Conservation (phyloP, 768 basidiomycete genomes). For the Boletus eberwhitei region DNA sequence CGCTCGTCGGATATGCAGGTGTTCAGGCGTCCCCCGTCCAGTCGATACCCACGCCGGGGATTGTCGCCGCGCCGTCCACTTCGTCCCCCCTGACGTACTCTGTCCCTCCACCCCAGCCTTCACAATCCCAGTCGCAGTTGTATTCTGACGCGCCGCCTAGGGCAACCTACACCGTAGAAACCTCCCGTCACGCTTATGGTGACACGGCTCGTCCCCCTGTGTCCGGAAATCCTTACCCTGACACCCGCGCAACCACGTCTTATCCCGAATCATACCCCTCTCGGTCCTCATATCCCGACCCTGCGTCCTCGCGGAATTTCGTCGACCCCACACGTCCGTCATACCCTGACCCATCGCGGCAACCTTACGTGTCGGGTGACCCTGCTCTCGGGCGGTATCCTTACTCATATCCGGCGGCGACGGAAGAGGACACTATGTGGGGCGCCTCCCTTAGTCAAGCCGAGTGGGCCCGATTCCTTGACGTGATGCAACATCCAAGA, state of each 20-base stretch:
- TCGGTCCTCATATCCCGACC: slow-evolving; percentile 25
- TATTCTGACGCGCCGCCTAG: slow-evolving; percentile 25
- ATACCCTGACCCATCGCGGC: slow-evolving; percentile 28
- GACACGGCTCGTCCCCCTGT: slow-evolving; percentile 18
- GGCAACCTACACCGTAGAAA: slow-evolving; percentile 17
- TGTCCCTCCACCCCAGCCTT: slow-evolving; percentile 16
- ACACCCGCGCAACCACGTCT: slow-evolving; percentile 19
- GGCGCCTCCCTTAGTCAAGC: slow-evolving; percentile 72
- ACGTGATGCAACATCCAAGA: slow-evolving; percentile 54
- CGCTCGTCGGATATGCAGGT: slow-evolving; percentile 25
- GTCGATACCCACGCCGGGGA: slow-evolving; percentile 18
- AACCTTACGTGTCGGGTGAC: slow-evolving; percentile 25
- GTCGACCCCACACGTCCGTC: slow-evolving; percentile 20
- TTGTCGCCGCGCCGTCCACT: slow-evolving; percentile 18
- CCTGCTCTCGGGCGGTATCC: slow-evolving; percentile 22
- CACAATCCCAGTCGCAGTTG: slow-evolving; percentile 24
- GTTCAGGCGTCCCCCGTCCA: slow-evolving; percentile 23
- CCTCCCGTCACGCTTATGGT: slow-evolving; percentile 22
- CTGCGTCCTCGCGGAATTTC: slow-evolving; percentile 24
- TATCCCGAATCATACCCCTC: slow-evolving; percentile 26
- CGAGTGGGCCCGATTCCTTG: slow-evolving; percentile 68
- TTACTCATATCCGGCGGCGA: slow-evolving; percentile 40
- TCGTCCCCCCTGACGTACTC: slow-evolving; percentile 27
- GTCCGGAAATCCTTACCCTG: slow-evolving; percentile 30
- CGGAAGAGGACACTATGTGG: slow-evolving; percentile 69